A percentile compares a stretch with the other conserved stretches of the same genome.
phyloP scores from a whole-genome alignment of 108 stramenopile species.

The Pseudonitzschia pungens region DNA sequence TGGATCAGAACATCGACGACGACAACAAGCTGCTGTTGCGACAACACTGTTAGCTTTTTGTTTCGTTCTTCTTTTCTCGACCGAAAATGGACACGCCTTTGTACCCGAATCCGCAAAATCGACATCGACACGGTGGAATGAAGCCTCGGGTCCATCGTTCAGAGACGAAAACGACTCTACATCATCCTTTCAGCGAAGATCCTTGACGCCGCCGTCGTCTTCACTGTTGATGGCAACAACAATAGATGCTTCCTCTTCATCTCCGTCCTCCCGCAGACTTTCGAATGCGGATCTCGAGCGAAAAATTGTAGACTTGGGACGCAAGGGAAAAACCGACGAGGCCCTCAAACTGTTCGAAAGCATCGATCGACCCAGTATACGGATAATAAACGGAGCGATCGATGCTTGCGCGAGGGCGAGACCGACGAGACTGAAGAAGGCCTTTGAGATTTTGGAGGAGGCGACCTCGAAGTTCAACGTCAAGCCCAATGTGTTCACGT shows the following conservation, averaged over 20 bases:
- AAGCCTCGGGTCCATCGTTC: not conserved
- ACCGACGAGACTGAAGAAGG: slow-evolving; percentile 46
- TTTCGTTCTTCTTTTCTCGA: not conserved
- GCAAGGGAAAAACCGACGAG: slow-evolving; percentile 55
- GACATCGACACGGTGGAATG: not conserved
- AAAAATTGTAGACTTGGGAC: slow-evolving; percentile 44
- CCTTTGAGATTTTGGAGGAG: slow-evolving; percentile 47
- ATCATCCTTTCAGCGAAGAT: not conserved
- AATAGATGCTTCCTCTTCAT: not conserved
- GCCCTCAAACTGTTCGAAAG: slow-evolving; percentile 51
- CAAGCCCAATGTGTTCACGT: slow-evolving; percentile 74
- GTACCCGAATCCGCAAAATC: not conserved
- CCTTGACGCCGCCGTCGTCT: not conserved
- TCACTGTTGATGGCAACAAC: slow-evolving; percentile 3
- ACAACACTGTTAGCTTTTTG: not conserved
- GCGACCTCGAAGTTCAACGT: not conserved
- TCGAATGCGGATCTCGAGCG: slow-evolving; percentile 30
- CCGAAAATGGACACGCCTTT: slow-evolving; percentile 4
- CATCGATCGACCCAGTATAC: slow-evolving; percentile 46
- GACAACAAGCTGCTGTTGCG: not conserved
- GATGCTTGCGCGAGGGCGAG: slow-evolving; percentile 73
- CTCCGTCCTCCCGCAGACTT: not conserved
- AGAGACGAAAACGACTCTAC: not conserved
- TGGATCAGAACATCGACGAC: not conserved
- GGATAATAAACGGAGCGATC: slow-evolving; percentile 72